Percentiles rank a stretch among this genome's conserved stretches.
Evolutionary conservation across 306 rosid genomes (phyloP).

Genomic region (Canavalia gladiata): DNA sequence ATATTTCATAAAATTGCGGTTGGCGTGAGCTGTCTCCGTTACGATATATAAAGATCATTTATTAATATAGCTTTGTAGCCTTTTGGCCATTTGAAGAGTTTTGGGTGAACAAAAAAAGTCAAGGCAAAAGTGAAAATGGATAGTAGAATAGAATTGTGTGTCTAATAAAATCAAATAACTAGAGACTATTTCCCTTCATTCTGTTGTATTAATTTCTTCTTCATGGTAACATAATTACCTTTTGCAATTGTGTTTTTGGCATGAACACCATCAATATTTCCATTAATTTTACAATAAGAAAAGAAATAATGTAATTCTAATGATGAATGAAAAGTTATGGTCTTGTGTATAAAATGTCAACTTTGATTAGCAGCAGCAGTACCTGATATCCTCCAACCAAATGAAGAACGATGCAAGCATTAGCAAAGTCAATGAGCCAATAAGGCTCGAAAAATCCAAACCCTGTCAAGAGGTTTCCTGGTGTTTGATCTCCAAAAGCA

Average conservation of each 20-base stretch:
- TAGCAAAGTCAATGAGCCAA: conserved; percentile 89
- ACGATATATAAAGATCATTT: no score
- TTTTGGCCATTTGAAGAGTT: no score
- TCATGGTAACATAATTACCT: neutral
- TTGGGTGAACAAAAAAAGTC: no score
- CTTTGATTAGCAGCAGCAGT: conserved; percentile 25
- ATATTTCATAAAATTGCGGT: neutral
- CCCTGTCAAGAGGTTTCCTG: conserved; percentile 89
- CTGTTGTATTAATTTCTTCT: neutral
- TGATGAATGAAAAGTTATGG: neutral
- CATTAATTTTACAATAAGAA: conserved; percentile 15
- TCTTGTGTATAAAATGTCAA: neutral
- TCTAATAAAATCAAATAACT: no score
- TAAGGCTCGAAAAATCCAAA: conserved; percentile 84
- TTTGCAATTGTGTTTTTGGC: neutral
- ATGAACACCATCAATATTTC: neutral
- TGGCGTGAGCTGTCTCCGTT: neutral
- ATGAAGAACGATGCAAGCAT: conserved; percentile 87
- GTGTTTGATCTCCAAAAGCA: conserved; percentile 83
- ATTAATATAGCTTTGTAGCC: no score
- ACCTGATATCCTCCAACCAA: conserved; percentile 97
- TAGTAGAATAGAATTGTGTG: no score
- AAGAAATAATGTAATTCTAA: neutral
- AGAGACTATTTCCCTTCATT: neutral
- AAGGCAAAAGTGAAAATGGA: no score